Conservation (phyloP, 257 asterid genomes). For the Fraxinus quadrangulata region DNA sequence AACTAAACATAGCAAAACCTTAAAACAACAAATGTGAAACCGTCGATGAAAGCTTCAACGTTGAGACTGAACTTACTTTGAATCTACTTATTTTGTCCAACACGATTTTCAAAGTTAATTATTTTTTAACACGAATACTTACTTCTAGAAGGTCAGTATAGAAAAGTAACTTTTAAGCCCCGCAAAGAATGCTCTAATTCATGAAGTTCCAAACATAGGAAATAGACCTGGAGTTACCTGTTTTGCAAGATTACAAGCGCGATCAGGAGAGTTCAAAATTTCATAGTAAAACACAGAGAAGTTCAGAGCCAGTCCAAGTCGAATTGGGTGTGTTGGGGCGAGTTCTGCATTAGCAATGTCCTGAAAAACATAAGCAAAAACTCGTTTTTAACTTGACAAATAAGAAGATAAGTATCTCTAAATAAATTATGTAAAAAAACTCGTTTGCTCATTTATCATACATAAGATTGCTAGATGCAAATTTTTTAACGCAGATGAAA, state of each 20-base stretch:
- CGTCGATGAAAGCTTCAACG: not conserved
- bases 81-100: not conserved
- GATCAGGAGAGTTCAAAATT: conserved; percentile 62
- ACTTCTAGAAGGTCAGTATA: not conserved
- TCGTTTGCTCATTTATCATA: not conserved
- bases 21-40: not conserved
- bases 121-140: not conserved
- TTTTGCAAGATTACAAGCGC: conserved; percentile 59
- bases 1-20: not conserved
- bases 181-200: not conserved
- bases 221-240: conserved; percentile 33
- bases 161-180: not conserved
- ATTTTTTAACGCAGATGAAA: not conserved
- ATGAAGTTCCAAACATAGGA: not conserved
- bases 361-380: conserved; percentile 29
- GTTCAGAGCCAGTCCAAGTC: conserved; percentile 56
- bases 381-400: not conserved
- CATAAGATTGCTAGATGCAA: not conserved
- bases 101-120: too few species aligned
- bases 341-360: conserved; percentile 58
- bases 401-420: not conserved
- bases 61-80: not conserved
- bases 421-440: not conserved
- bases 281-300: conserved; percentile 60
- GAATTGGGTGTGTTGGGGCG: conserved; percentile 59